Evolutionary conservation across 2,329 filamentous ascomycete species (phyloP).

Genomic region (Cladosporium halotolerans): DNA sequence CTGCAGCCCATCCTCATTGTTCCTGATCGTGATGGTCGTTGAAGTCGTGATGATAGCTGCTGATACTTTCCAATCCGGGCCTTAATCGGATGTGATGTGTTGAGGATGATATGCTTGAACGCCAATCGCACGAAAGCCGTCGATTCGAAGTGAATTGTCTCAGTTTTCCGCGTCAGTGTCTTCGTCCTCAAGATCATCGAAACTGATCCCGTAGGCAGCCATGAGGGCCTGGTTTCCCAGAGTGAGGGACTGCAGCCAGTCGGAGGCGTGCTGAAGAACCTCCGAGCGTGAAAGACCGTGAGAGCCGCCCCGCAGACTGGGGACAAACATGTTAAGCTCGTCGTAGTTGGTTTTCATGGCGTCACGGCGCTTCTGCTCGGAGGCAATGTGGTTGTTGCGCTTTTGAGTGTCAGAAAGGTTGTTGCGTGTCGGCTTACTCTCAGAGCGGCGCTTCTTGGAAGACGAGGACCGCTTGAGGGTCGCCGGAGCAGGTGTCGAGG

Average conservation of each 20-base stretch:
- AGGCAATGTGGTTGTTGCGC: slow-evolving; percentile 77
- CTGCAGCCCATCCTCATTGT: slow-evolving; percentile 3
- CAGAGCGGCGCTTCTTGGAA: slow-evolving; percentile 2
- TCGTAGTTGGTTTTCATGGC: slow-evolving; percentile 78
- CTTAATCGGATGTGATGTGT: slow-evolving; percentile 6
- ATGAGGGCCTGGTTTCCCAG: slow-evolving; percentile 51
- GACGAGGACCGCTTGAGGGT: neutral
- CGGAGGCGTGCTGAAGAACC: slow-evolving; percentile 66
- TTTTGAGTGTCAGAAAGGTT: slow-evolving; percentile 73
- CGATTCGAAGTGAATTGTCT: neutral
- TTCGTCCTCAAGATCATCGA: neutral
- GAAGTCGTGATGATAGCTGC: slow-evolving; percentile 6
- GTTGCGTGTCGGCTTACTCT: slow-evolving; percentile 26
- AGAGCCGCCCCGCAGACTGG: slow-evolving; percentile 59
- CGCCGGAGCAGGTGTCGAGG: neutral
- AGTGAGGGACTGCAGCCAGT: slow-evolving; percentile 70
- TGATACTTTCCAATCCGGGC: slow-evolving; percentile 1
- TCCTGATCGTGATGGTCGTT: slow-evolving; percentile 7
- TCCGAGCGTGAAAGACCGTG: slow-evolving; percentile 73
- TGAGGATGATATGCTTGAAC: neutral
- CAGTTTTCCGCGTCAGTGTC: neutral
- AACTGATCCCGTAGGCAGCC: neutral
- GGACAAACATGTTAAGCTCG: slow-evolving; percentile 69
- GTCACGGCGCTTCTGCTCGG: slow-evolving; percentile 79
- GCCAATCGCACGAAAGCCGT: neutral